phyloP scores from a whole-genome alignment of 208 protist genomes.

The Angomonas deanei region DNA sequence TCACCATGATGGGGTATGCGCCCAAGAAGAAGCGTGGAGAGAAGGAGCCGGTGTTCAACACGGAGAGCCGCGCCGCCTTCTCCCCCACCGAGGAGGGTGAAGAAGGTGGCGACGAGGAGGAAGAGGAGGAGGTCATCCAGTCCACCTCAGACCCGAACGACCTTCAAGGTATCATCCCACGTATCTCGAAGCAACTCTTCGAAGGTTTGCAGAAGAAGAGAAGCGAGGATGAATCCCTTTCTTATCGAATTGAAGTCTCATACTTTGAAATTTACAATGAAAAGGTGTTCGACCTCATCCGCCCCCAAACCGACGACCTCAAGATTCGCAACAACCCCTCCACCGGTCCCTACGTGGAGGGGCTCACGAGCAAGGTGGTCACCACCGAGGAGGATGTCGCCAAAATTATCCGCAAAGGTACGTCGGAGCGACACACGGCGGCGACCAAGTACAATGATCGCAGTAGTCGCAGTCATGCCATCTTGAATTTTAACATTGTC shows the following conservation, averaged over 20 bases:
- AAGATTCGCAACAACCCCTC: constrained; percentile 63
- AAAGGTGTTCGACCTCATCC: constrained; percentile 80
- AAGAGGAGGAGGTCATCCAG: constrained; percentile 12
- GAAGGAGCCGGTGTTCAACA: neutral
- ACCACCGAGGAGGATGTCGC: constrained; percentile 59
- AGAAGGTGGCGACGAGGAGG: constrained; percentile 19
- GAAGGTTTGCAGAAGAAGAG: constrained; percentile 35
- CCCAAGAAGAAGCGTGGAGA: constrained; percentile 19
- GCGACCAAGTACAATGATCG: constrained; percentile 73
- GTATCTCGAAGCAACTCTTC: constrained; percentile 65
- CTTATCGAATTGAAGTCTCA: constrained; percentile 64
- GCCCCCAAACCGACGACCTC: constrained; percentile 36
- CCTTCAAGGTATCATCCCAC: constrained; percentile 81
- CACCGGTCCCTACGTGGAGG: constrained; percentile 75
- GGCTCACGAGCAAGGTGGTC: constrained; percentile 45
- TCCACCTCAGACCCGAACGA: constrained; percentile 26
- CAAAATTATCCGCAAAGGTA: constrained; percentile 57
- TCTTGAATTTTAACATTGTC: constrained; percentile 70
- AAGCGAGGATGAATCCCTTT: constrained; percentile 48
- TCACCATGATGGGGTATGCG: constrained; percentile 88
- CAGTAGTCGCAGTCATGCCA: constrained; percentile 80
- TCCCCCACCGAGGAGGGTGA: neutral
- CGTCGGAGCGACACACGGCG: constrained; percentile 72
- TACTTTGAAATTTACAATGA: constrained; percentile 93
- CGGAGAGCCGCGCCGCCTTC: constrained; percentile 12